Conservation (phyloP, 441 rosid genomes). For the Pelargonium australe region DNA sequence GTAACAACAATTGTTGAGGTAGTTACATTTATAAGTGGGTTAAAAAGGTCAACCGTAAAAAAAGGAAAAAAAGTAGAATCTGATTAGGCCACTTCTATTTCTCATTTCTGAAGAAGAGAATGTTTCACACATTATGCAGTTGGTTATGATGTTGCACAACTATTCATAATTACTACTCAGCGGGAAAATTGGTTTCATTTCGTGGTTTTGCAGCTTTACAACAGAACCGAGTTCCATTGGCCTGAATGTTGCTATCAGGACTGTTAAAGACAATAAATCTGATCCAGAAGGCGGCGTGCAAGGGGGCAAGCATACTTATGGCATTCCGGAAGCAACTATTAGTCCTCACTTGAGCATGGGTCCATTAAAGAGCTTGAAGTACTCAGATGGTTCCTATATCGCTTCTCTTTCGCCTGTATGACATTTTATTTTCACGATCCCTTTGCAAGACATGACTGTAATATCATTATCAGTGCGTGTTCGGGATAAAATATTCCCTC, state of each 20-base stretch:
- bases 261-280: constrained; percentile 22
- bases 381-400: neutral
- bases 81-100: too few relatives aligned
- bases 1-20: too few relatives aligned
- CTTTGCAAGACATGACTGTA: neutral
- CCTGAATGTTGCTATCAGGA: constrained; percentile 61
- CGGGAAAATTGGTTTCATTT: neutral
- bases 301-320: constrained; percentile 28
- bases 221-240: constrained; percentile 60
- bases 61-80: too few relatives aligned
- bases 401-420: constrained; percentile 10
- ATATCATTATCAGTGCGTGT: neutral
- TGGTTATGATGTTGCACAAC: neutral
- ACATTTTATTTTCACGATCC: neutral
- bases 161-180: neutral
- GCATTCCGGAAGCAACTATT: constrained; percentile 37
- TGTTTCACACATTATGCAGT: neutral
- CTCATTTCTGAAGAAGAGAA: too few relatives aligned
- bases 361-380: constrained; percentile 1
- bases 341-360: constrained; percentile 1
- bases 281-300: constrained; percentile 35
- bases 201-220: constrained; percentile 13
- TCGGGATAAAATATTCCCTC: too few relatives aligned
- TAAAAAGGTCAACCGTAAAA: too few relatives aligned
- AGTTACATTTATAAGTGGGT: too few relatives aligned